phyloP scores from a whole-genome alignment of 805 yeast species.

The Tetrapisispora phaffii region DNA sequence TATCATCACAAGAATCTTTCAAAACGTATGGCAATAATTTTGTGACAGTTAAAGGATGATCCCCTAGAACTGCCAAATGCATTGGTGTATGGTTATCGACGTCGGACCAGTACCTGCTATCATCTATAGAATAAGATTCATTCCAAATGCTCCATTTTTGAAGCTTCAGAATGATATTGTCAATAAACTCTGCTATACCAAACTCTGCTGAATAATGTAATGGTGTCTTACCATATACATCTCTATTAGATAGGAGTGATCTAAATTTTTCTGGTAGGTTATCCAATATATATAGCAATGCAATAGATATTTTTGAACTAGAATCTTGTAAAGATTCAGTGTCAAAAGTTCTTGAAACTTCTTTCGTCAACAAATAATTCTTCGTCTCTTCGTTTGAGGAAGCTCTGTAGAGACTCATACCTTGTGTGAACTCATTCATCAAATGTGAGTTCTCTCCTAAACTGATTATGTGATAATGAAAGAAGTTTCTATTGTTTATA shows the following conservation, averaged over 20 bases:
- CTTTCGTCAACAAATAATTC: not conserved
- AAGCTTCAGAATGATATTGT: slow-evolving; percentile 46
- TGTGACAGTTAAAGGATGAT: slow-evolving; percentile 67
- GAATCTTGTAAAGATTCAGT: not conserved
- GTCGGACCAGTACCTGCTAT: slow-evolving; percentile 49
- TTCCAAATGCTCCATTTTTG: slow-evolving; percentile 52
- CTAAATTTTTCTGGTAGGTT: slow-evolving; percentile 46
- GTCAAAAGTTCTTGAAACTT: not conserved
- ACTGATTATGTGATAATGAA: slow-evolving; percentile 74
- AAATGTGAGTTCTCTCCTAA: slow-evolving; percentile 32
- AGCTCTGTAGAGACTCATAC: slow-evolving; percentile 1
- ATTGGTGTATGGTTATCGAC: slow-evolving; percentile 73
- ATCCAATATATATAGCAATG: slow-evolving; percentile 39
- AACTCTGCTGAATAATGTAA: slow-evolving; percentile 83
- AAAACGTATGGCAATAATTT: slow-evolving; percentile 41
- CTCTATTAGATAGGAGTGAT: slow-evolving; percentile 52
- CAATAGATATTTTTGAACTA: not conserved
- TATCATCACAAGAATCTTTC: slow-evolving; percentile 36
- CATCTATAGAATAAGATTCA: slow-evolving; percentile 42
- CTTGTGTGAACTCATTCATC: slow-evolving; percentile 3
- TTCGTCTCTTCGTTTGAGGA: not conserved
- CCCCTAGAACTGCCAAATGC: slow-evolving; percentile 73
- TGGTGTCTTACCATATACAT: slow-evolving; percentile 73
- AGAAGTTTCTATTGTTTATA: slow-evolving; percentile 70
- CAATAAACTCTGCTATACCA: slow-evolving; percentile 60